A percentile compares a stretch with the other conserved stretches of the same genome.
These are phyloP conservation scores for Tieghemostelium lacteum DNA, from an alignment of 78 protist genomes.

Conservation along the genomic window DNA sequence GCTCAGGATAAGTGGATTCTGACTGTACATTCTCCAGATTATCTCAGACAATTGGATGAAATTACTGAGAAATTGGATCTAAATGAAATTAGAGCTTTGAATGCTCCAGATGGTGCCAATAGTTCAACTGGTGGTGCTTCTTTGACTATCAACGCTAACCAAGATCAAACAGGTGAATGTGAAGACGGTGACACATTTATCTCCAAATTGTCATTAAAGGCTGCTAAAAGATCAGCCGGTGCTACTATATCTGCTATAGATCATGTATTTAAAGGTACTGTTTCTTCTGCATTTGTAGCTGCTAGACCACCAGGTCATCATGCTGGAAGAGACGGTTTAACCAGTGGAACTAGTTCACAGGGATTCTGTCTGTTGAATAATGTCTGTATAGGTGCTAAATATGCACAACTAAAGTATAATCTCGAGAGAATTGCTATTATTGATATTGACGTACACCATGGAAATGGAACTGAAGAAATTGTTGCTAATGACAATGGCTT, in stretches of 20 bases:
- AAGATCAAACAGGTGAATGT: background rate
- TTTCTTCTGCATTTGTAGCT: conserved; percentile 59
- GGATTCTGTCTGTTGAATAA: conserved; percentile 92
- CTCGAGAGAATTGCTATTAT: conserved; percentile 77
- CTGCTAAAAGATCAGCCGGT: conserved; percentile 63
- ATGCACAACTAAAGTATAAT: conserved; percentile 67
- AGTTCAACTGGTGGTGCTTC: conserved; percentile 7
- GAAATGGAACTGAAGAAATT: conserved; percentile 92
- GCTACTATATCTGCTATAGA: conserved; percentile 50
- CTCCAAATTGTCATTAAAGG: conserved; percentile 25
- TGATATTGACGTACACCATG: conserved; percentile 95
- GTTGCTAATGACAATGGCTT: conserved; percentile 73
- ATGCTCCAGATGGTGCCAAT: conserved; percentile 56
- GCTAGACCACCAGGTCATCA: conserved; percentile 84
- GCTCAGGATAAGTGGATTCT: conserved; percentile 58
- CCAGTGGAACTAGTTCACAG: conserved; percentile 68
- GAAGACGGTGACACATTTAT: conserved; percentile 77
- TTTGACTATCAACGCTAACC: background rate
- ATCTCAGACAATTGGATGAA: conserved; percentile 52
- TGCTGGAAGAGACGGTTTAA: conserved; percentile 77
- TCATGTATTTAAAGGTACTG: conserved; percentile 46
- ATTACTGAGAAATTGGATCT: conserved; percentile 30
- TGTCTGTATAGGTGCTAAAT: conserved; percentile 91
- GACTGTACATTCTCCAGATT: conserved; percentile 69
- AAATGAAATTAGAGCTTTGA: conserved; percentile 44